A percentile compares a stretch with the other conserved stretches of the same genome.
Evolutionary conservation across 1,139 yeast species (phyloP).

Genomic region (Blastobotrys petasosporus): DNA sequence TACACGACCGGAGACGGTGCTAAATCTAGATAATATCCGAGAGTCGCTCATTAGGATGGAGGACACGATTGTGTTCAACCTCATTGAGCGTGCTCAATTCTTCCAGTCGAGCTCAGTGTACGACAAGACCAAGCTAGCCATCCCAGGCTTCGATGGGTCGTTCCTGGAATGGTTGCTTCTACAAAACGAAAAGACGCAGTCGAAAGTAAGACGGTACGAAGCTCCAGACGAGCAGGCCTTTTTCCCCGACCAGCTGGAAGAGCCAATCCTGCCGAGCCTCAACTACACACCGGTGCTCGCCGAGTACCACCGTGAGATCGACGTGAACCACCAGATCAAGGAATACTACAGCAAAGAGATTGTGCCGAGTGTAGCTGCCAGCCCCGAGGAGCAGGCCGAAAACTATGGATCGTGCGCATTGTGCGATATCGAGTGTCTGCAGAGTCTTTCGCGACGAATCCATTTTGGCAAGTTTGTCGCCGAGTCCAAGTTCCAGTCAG

Average conservation of each 20-base stretch:
- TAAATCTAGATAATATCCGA: slow-evolving; percentile 75
- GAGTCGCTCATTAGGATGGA: slow-evolving; percentile 87
- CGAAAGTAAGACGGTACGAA: slow-evolving; percentile 82
- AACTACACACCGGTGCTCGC: slow-evolving; percentile 78
- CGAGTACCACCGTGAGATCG: slow-evolving; percentile 63
- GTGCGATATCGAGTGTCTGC: slow-evolving; percentile 80
- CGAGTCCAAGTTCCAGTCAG: slow-evolving; percentile 77
- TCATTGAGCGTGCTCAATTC: slow-evolving; percentile 91
- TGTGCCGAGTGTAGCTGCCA: slow-evolving; percentile 67
- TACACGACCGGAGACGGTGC: slow-evolving; percentile 73
- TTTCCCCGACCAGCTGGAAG: slow-evolving; percentile 60
- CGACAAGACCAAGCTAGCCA: slow-evolving; percentile 46
- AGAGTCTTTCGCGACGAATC: slow-evolving; percentile 85
- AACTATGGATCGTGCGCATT: slow-evolving; percentile 83
- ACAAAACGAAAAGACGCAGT: slow-evolving; percentile 69
- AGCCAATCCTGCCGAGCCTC: slow-evolving; percentile 71
- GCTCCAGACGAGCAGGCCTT: slow-evolving; percentile 96
- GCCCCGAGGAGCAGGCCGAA: slow-evolving; percentile 61
- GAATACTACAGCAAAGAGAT: slow-evolving; percentile 61
- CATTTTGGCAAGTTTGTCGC: slow-evolving; percentile 98
- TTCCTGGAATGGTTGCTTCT: slow-evolving; percentile 81
- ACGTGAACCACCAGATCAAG: slow-evolving; percentile 66
- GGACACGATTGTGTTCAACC: slow-evolving; percentile 86
- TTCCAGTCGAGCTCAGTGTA: slow-evolving; percentile 72
- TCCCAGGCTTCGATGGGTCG: slow-evolving; percentile 70